Evolutionary conservation across 805 yeast genomes (phyloP).

Genomic region (Schwanniomyces sp.): DNA sequence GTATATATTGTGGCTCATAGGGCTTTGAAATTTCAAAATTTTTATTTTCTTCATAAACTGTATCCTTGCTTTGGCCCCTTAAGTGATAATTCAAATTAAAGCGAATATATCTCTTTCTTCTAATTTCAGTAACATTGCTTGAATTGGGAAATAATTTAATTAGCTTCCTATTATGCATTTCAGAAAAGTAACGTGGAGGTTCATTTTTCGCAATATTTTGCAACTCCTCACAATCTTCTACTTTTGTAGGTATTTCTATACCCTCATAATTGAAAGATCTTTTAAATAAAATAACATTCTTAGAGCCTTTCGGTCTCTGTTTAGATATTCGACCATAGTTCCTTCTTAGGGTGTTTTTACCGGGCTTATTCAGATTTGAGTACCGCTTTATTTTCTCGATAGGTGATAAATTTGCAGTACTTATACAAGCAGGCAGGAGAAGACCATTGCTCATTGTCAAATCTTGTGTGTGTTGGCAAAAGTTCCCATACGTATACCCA

Average conservation of each 20-base stretch:
- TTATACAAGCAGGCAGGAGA: no score
- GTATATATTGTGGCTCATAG: constrained; percentile 17
- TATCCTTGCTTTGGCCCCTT: constrained; percentile 1
- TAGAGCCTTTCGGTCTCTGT: constrained; percentile 8
- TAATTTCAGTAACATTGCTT: neutral
- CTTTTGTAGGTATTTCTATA: neutral
- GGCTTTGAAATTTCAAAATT: constrained; percentile 12
- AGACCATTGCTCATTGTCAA: no score
- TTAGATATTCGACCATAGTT: constrained; percentile 1
- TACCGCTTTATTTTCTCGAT: neutral
- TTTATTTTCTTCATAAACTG: constrained; percentile 12
- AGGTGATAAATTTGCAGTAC: no score
- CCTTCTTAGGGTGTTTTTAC: neutral
- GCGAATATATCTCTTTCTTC: constrained; percentile 5
- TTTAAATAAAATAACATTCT: constrained; percentile 1
- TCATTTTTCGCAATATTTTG: constrained; percentile 4
- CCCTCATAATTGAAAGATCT: constrained; percentile 2
- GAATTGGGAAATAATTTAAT: neutral
- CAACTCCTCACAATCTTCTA: constrained; percentile 1
- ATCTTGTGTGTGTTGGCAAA: neutral
- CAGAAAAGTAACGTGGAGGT: neutral
- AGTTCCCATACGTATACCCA: neutral
- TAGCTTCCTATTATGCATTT: constrained; percentile 1
- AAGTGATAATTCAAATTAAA: neutral
- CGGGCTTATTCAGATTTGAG: neutral